Percentiles rank a stretch among this genome's conserved stretches.
Evolutionary conservation across 2,329 filamentous ascomycete species (phyloP).

Genomic region (Tolypocladium guangdongense): DNA sequence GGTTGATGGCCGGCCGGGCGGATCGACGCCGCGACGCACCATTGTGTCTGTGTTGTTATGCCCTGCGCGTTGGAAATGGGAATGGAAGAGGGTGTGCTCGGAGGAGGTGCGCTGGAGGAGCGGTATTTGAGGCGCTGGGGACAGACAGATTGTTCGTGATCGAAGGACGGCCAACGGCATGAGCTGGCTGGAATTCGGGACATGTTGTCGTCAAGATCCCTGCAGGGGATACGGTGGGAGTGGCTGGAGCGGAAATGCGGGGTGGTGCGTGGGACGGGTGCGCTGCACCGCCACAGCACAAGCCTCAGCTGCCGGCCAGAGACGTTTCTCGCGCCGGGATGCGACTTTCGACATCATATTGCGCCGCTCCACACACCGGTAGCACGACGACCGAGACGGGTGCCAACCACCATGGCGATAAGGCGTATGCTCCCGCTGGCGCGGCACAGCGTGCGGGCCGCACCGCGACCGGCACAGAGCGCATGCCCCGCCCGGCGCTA

Average conservation of each 20-base stretch:
- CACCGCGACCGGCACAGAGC: not conserved
- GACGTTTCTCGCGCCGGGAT: not conserved
- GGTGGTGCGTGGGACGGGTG: not conserved
- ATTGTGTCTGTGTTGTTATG: not conserved
- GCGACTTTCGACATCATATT: not conserved
- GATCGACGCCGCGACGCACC: conserved; percentile 2
- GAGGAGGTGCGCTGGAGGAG: not conserved
- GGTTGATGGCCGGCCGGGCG: no score
- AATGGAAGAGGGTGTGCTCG: no score
- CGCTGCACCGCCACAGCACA: not conserved
- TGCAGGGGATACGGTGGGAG: not conserved
- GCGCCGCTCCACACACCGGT: not conserved
- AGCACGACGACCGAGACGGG: not conserved
- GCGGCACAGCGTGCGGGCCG: not conserved
- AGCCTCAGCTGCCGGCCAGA: not conserved
- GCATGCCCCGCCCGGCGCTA: not conserved
- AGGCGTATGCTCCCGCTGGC: not conserved
- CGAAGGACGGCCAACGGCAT: not conserved
- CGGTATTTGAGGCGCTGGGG: not conserved
- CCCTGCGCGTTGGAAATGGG: not conserved
- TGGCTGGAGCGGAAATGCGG: not conserved
- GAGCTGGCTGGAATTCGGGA: conserved; percentile 12
- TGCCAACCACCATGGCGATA: not conserved
- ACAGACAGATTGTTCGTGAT: not conserved
- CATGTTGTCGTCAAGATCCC: conserved; percentile 16